phyloP scores from a whole-genome alignment of 1,284 basidiomycete species.

The Ceratobasidium sp. region DNA sequence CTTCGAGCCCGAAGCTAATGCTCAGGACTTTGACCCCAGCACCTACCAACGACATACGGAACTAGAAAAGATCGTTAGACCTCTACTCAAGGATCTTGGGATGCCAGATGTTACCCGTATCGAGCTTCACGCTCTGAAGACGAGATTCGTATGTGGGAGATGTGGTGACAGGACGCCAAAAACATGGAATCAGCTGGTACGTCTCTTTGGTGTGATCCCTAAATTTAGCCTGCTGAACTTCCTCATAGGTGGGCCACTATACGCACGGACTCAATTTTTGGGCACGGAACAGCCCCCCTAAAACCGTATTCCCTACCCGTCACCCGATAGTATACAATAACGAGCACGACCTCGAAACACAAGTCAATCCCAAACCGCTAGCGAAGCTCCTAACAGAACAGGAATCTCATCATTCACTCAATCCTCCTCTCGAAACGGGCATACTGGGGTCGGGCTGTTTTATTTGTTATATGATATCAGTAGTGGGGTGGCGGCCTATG shows the following conservation, averaged over 20 bases:
- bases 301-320: too few relatives aligned
- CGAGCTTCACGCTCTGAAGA: not conserved
- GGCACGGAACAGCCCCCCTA: not conserved
- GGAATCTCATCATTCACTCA: not conserved
- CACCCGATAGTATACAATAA: not conserved
- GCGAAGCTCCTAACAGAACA: not conserved
- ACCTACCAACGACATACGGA: not conserved
- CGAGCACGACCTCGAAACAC: not conserved
- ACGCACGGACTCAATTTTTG: not conserved
- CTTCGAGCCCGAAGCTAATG: not conserved
- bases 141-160: not conserved
- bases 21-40: not conserved
- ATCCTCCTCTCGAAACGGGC: not conserved
- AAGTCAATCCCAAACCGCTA: not conserved
- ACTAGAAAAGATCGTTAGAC: not conserved
- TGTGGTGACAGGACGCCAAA: not conserved
- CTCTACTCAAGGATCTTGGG: not conserved
- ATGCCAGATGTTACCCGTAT: conserved; percentile 7
- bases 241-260: not conserved
- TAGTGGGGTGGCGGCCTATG: too few relatives aligned
- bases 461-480: too few relatives aligned
- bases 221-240: not conserved
- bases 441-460: not conserved
- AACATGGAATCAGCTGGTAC: conserved; percentile 7
- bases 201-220: not conserved